A percentile compares a stretch with the other conserved stretches of the same genome.
phyloP scores from a whole-genome alignment of 148 eudicot species.

The Nyssa sinensis region DNA sequence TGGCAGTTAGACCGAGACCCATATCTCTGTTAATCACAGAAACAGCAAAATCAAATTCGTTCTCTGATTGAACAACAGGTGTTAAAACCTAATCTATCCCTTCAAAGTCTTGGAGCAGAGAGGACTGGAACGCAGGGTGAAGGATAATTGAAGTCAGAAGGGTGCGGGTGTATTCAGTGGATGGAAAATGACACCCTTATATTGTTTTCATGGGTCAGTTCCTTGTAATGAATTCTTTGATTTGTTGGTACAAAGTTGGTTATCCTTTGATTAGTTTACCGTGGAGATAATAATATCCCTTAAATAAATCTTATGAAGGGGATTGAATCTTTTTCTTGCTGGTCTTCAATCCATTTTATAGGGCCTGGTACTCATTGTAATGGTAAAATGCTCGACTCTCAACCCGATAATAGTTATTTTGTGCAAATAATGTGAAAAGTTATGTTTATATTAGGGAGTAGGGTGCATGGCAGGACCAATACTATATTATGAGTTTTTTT shows the following conservation, averaged over 20 bases:
- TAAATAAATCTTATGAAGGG: neutral
- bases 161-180: neutral
- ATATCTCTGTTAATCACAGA: neutral
- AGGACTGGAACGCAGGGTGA: neutral
- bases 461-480: too few species aligned
- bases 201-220: neutral
- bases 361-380: too few species aligned
- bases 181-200: neutral
- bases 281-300: too few species aligned
- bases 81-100: neutral
- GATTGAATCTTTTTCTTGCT: neutral
- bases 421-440: too few species aligned
- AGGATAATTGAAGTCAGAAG: neutral
- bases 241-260: neutral
- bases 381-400: too few species aligned
- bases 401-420: too few species aligned
- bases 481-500: too few species aligned
- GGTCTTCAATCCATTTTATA: too few species aligned
- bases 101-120: neutral
- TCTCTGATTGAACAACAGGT: neutral
- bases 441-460: too few species aligned
- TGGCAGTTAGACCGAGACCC: constrained; percentile 38
- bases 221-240: neutral
- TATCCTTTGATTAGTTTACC: neutral
- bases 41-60: neutral